A percentile compares a stretch with the other conserved stretches of the same genome.
These are phyloP conservation scores for Besnoitia besnoiti DNA, from an alignment of 169 alveolate species.

Conservation along the genomic window DNA sequence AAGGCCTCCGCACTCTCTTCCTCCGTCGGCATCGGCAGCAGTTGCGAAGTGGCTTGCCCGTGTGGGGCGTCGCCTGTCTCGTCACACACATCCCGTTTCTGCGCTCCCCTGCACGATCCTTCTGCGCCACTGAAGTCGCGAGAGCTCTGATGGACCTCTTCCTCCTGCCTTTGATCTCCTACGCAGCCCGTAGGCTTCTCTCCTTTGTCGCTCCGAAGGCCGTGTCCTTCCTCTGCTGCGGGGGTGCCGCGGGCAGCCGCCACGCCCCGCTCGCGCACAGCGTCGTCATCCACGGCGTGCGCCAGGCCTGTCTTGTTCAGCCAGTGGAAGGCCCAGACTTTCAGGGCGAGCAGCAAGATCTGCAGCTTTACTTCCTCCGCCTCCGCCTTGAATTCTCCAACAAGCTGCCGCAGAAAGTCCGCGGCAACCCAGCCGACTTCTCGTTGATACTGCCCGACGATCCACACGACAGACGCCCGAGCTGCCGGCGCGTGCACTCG, in stretches of 20 bases:
- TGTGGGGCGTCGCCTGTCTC: background rate
- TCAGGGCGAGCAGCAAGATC: constrained; percentile 56
- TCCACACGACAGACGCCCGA: constrained; percentile 73
- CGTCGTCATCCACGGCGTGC: background rate
- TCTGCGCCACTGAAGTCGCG: background rate
- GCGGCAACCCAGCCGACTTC: constrained; percentile 68
- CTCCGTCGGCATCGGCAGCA: constrained; percentile 26
- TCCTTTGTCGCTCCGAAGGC: background rate
- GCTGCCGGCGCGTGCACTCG: constrained; percentile 64
- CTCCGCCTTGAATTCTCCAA: constrained; percentile 56
- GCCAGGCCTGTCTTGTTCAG: constrained; percentile 1
- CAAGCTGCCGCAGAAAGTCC: constrained; percentile 66
- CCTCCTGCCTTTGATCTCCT: constrained; percentile 20
- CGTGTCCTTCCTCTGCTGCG: background rate
- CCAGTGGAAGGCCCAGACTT: constrained; percentile 68
- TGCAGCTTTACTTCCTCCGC: constrained; percentile 74
- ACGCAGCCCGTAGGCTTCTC: background rate
- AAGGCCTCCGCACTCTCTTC: constrained; percentile 57
- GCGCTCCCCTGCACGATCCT: background rate
- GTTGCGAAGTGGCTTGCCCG: background rate
- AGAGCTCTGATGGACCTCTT: background rate
- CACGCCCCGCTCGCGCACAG: background rate
- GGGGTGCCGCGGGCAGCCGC: background rate
- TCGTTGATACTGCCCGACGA: constrained; percentile 68
- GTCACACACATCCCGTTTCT: background rate